Percentiles rank a stretch among this genome's conserved stretches.
These are phyloP conservation scores for Suillus discolor DNA, from an alignment of 768 basidiomycete genomes.

Conservation along the genomic window DNA sequence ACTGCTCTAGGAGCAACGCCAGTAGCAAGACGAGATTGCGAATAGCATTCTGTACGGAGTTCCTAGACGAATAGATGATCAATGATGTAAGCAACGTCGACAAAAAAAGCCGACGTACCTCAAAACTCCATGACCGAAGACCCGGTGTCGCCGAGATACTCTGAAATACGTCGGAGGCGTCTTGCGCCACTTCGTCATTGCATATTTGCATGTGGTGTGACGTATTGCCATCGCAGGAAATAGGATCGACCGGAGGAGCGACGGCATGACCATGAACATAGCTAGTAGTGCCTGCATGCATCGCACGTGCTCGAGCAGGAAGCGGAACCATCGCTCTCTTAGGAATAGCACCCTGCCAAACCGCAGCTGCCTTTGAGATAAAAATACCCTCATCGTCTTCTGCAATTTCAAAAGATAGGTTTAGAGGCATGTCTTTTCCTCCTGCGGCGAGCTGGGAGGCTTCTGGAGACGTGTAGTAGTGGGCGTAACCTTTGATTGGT, in stretches of 20 bases:
- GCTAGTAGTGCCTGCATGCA: not conserved
- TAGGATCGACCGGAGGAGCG: not conserved
- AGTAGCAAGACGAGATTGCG: slow-evolving; percentile 28
- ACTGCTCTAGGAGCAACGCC: slow-evolving; percentile 24
- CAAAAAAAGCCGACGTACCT: slow-evolving; percentile 16
- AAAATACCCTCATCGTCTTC: slow-evolving; percentile 9
- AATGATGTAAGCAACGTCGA: not conserved
- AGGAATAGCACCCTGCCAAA: slow-evolving; percentile 3
- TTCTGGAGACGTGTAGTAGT: slow-evolving; percentile 7
- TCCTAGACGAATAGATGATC: slow-evolving; percentile 17
- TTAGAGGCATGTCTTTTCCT: not conserved
- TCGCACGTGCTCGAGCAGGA: slow-evolving; percentile 1
- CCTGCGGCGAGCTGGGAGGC: not conserved
- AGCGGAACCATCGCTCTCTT: slow-evolving; percentile 6
- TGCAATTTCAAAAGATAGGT: slow-evolving; percentile 2
- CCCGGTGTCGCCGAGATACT: slow-evolving; percentile 31
- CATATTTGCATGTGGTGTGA: slow-evolving; percentile 5
- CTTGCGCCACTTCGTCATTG: slow-evolving; percentile 4
- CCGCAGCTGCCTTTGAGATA: slow-evolving; percentile 4
- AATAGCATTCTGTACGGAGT: slow-evolving; percentile 33
- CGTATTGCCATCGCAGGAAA: not conserved
- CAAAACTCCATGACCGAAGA: slow-evolving; percentile 29
- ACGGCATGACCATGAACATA: not conserved
- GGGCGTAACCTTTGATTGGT: not conserved
- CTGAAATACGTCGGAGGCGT: slow-evolving; percentile 15